Percentiles rank a stretch among this genome's conserved stretches.
These are phyloP conservation scores for Phaeomoniella chlamydospora DNA, from an alignment of 2,329 filamentous ascomycete species.

Conservation along the genomic window DNA sequence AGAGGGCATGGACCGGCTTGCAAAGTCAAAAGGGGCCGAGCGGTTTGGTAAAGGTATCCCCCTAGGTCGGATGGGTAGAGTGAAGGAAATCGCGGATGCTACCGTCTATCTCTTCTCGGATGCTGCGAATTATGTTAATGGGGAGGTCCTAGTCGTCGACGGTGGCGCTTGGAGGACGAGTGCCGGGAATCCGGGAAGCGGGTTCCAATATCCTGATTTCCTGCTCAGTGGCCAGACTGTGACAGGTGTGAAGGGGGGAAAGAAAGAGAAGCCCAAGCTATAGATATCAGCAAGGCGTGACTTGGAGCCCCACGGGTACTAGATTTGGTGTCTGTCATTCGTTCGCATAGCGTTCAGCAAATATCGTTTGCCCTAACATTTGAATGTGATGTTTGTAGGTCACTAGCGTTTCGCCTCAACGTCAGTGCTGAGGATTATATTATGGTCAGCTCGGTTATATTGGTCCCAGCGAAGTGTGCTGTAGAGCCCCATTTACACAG, in stretches of 20 bases:
- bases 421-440: too few species aligned
- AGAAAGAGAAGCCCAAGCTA: constrained; percentile 36
- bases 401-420: too few species aligned
- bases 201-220: constrained; percentile 43
- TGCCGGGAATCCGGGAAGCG: constrained; percentile 18
- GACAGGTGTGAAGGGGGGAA: constrained; percentile 42
- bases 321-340: too few species aligned
- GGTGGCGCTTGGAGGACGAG: constrained; percentile 35
- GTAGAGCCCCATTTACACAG: too few species aligned
- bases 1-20: constrained; percentile 58
- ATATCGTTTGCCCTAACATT: too few species aligned
- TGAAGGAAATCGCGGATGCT: constrained; percentile 83
- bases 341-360: too few species aligned
- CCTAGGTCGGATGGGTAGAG: constrained; percentile 58
- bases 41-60: constrained; percentile 44
- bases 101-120: constrained; percentile 83
- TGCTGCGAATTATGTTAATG: constrained; percentile 74
- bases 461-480: too few species aligned
- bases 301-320: too few species aligned
- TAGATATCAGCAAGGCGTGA: too few species aligned
- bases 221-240: constrained; percentile 38
- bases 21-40: constrained; percentile 37
- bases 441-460: too few species aligned
- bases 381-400: too few species aligned
- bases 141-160: constrained; percentile 57